Evolutionary conservation across 345 rosid genomes (phyloP), one percentile per base, ranked within the genome.

Genomic region (Salix suchowensis): DNA sequence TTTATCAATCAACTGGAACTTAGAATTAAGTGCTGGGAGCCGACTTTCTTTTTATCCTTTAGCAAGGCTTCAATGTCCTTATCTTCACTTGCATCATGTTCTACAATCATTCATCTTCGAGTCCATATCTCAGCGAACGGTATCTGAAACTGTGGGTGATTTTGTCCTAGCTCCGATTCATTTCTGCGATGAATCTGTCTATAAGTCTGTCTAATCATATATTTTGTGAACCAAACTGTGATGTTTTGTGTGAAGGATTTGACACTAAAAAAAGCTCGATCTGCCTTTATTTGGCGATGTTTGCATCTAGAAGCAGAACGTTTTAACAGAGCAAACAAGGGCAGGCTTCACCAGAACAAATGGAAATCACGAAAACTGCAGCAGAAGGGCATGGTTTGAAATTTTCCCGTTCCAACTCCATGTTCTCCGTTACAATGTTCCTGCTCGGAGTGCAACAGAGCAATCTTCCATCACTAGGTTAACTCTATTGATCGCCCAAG

Each of bases 361-460:
- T 44, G 13, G 3, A 13, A 44, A 44, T 11, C 48, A 44, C 3
- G 48, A 13, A 44, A 44, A 44, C 48, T 2, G 48, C 15, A 44
- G 48, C 48, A 44, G 15, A 44, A 44, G 14, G 48, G 15, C 48
- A 44, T 44, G 48, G 48, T 44, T 10, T 2, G 26, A 55, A n/a
- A 93, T 83, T 85, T 93, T 93, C 76, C 97, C 19, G 96, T 95
- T 78, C 98, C 97, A 72, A 93, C 91, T 46, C 98, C 97, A 68
- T 95, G 97, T 83, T 95, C 98, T 68, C 97, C 97, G 2, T 96
- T 90, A 80, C 98, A 95, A 34, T 39, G 97, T 95, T 84, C 97
- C 98, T 95, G 89, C 79, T 65, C 73, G 80, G 73, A 39, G 13
- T 73, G 28, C 73, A 76, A 50, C 54, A 76, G 1, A 23, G 69